Evolutionary conservation across 2,329 filamentous ascomycete species (phyloP), one percentile per base, ranked within the genome.

Genomic region (Hymenoscyphus albidus): DNA sequence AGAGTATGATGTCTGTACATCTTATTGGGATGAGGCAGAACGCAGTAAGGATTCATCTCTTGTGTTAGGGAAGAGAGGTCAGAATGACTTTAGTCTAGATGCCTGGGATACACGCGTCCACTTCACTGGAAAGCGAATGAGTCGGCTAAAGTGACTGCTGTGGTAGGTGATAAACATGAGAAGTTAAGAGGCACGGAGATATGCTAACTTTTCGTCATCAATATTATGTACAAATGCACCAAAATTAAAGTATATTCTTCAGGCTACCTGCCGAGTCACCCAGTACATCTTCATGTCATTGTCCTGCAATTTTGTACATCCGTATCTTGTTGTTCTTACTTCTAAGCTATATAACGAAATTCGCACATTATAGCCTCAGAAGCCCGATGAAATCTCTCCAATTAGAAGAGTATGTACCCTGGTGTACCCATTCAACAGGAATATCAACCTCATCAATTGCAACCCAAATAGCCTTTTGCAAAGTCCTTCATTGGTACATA

Each of bases 1-100:
- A 22, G 42, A 61, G n/a, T 61, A 61, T 51, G 42, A 38, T 51
- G 44, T 61, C 18, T 61, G 42, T 51, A 14, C 44, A 31, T 22
- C 22, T 18, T 61, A 40, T 38, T 48, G 59, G 42, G 18, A 32
- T 18, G 54, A 61, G 32, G 42, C 42, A 27, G 13, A 35, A 14
- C 27, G 27, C 22, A 38, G 42, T 18, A 35, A 32, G 40, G 42
- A 51, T 38, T 35, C 39, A 4, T 48, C 22, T 10, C 59, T 54
- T 61, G 59, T 61, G 10, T 44, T 60, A 13, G 58, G 54, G 59
- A 38, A 39, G 31, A 32, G 31, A 6, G 27, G 13, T 48, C 12
- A 16, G n/a, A 10, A 48, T 48, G 44, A 22, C 18, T 12, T 18
- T n/a, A n/a, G n/a, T 48, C 44, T 3, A 18, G 44, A 16, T 1